Evolutionary conservation across 2,329 filamentous ascomycete species (phyloP).

Genomic region (Ascochyta viciae-villosae): DNA sequence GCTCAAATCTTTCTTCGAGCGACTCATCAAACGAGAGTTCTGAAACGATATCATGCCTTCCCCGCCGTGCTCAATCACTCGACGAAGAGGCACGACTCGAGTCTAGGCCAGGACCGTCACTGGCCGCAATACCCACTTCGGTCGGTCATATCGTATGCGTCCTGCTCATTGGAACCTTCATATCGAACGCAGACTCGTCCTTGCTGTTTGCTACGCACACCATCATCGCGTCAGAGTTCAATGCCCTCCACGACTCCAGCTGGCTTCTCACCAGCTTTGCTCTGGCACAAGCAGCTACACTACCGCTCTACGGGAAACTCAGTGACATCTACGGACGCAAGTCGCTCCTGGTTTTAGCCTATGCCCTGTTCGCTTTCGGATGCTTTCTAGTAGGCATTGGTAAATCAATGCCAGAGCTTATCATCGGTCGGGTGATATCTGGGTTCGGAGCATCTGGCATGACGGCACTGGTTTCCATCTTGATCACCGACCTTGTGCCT

Average conservation of each 20-base stretch:
- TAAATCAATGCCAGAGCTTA: slow-evolving; percentile 23
- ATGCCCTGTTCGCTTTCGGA: slow-evolving; percentile 52
- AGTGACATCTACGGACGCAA: slow-evolving; percentile 57
- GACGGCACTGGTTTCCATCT: slow-evolving; percentile 52
- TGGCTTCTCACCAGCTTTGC: slow-evolving; percentile 57
- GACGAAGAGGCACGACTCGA: slow-evolving; percentile 23
- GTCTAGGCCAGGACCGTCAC: neutral
- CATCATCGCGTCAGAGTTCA: slow-evolving; percentile 57
- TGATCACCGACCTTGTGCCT: slow-evolving; percentile 59
- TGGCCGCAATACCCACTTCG: slow-evolving; percentile 3
- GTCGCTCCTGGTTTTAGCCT: slow-evolving; percentile 48
- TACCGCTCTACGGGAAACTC: slow-evolving; percentile 52
- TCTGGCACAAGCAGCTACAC: slow-evolving; percentile 51
- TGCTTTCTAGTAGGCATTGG: slow-evolving; percentile 19
- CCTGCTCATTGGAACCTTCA: slow-evolving; percentile 57
- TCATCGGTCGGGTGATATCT: slow-evolving; percentile 63
- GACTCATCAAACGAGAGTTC: slow-evolving; percentile 2
- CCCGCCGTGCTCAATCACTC: neutral
- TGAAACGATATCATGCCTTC: neutral
- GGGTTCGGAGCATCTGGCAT: slow-evolving; percentile 74
- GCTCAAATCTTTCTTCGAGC: slow-evolving; percentile 3
- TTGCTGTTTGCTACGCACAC: slow-evolving; percentile 72
- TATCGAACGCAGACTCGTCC: slow-evolving; percentile 69
- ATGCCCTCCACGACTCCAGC: slow-evolving; percentile 49
- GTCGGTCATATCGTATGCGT: slow-evolving; percentile 25